Evolutionary conservation across 2,329 filamentous ascomycete genomes (phyloP).

Genomic region (Clarireedia homoeocarpa): DNA sequence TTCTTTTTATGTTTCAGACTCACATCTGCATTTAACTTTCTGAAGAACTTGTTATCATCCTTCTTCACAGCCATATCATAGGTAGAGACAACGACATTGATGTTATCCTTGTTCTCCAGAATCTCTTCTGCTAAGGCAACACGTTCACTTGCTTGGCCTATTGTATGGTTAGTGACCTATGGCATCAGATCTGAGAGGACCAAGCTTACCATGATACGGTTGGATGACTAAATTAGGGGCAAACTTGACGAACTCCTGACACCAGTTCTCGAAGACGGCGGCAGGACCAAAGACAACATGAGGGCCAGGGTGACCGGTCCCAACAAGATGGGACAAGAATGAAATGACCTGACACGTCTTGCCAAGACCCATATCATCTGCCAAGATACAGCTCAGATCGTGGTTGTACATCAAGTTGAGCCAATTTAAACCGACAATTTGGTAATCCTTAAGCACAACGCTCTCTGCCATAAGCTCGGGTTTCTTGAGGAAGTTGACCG

Average conservation of each 20-base stretch:
- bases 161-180: slow-evolving; percentile 4
- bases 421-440: slow-evolving; percentile 93
- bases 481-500: slow-evolving; percentile 37
- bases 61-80: slow-evolving; percentile 56
- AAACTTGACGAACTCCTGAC: slow-evolving; percentile 81
- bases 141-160: slow-evolving; percentile 59
- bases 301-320: slow-evolving; percentile 59
- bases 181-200: not conserved
- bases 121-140: slow-evolving; percentile 57
- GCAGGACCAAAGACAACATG: slow-evolving; percentile 86
- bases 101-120: slow-evolving; percentile 55
- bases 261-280: slow-evolving; percentile 93
- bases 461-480: slow-evolving; percentile 70
- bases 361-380: slow-evolving; percentile 94
- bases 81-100: slow-evolving; percentile 66
- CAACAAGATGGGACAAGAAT: slow-evolving; percentile 75
- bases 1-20: slow-evolving; percentile 5
- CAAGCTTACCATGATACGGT: slow-evolving; percentile 50
- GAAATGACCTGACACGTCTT: slow-evolving; percentile 97
- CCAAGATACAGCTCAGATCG: slow-evolving; percentile 79
- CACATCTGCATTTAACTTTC: slow-evolving; percentile 45
- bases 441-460: slow-evolving; percentile 82
- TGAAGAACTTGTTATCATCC: slow-evolving; percentile 55
- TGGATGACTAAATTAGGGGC: slow-evolving; percentile 67
- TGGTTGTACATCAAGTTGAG: slow-evolving; percentile 74